Evolutionary conservation across 768 basidiomycete species (phyloP).

Genomic region (Neoboletus magnificus): DNA sequence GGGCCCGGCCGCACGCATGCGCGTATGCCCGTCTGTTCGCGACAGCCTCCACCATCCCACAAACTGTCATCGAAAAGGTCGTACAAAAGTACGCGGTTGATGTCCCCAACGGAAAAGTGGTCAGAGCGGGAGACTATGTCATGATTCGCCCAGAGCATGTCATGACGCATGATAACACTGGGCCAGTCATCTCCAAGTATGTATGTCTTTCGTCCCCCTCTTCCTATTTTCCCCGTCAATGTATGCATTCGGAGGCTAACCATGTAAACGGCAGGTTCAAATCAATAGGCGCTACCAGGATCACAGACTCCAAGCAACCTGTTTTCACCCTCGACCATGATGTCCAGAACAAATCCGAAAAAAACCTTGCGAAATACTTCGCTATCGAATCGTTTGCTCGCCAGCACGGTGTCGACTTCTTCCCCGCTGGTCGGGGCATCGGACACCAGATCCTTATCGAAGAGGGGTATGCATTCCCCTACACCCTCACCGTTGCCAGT

Average conservation of each 20-base stretch:
- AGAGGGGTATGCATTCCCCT: conserved; percentile 97
- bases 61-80: conserved; percentile 95
- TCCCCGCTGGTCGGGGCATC: conserved; percentile 95
- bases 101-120: conserved; percentile 69
- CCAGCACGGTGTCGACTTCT: conserved; percentile 85
- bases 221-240: not conserved
- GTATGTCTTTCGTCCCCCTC: conserved; percentile 21
- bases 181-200: conserved; percentile 95
- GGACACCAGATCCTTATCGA: conserved; percentile 97
- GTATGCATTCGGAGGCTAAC: not conserved
- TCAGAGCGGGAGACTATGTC: conserved; percentile 97
- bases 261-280: conserved; percentile 63
- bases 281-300: conserved; percentile 85
- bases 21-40: conserved; percentile 28
- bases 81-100: conserved; percentile 97
- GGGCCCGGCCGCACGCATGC: not conserved
- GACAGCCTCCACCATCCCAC: conserved; percentile 46
- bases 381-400: conserved; percentile 90
- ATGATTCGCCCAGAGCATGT: conserved; percentile 99
- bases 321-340: conserved; percentile 99
- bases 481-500: conserved; percentile 92
- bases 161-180: conserved; percentile 98
- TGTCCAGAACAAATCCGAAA: conserved; percentile 89
- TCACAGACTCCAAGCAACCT: conserved; percentile 77
- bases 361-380: conserved; percentile 91